Conservation (phyloP, 2,329 filamentous ascomycete genomes). For the Fusarium sp. region DNA sequence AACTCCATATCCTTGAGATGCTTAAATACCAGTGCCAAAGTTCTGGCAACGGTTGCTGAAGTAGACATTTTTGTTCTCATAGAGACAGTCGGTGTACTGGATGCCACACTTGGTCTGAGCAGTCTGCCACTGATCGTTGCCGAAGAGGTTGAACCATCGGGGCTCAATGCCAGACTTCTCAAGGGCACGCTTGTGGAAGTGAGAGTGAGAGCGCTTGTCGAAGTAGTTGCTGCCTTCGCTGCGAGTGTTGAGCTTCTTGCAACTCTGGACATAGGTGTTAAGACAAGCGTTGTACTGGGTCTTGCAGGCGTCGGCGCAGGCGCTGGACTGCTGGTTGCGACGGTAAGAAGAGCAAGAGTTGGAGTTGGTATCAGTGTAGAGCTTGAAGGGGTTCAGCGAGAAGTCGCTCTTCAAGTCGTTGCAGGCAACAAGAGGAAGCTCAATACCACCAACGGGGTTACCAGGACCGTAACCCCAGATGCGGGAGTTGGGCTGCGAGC, state of each 20-base stretch:
- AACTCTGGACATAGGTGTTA: slow-evolving; percentile 61
- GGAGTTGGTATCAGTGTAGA: slow-evolving; percentile 59
- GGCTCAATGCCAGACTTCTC: slow-evolving; percentile 43
- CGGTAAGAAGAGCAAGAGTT: slow-evolving; percentile 58
- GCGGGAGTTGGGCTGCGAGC: slow-evolving; percentile 64
- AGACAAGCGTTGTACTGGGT: slow-evolving; percentile 62
- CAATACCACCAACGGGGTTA: slow-evolving; percentile 64
- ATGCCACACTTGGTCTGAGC: slow-evolving; percentile 57
- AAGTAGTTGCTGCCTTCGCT: slow-evolving; percentile 31
- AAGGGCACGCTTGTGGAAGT: slow-evolving; percentile 42
- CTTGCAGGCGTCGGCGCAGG: slow-evolving; percentile 65
- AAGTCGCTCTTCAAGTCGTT: slow-evolving; percentile 62
- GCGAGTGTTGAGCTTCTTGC: slow-evolving; percentile 50
- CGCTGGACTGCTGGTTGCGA: slow-evolving; percentile 51
- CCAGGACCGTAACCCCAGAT: slow-evolving; percentile 75
- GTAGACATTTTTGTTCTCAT: slow-evolving; percentile 54
- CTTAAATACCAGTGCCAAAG: slow-evolving; percentile 47
- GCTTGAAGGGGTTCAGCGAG: slow-evolving; percentile 60
- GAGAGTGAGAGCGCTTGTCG: slow-evolving; percentile 35
- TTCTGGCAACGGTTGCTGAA: slow-evolving; percentile 54
- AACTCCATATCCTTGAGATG: background rate
- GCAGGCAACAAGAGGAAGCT: slow-evolving; percentile 64
- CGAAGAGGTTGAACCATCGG: slow-evolving; percentile 44
- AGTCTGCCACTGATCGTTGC: slow-evolving; percentile 49
- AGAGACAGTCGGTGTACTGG: slow-evolving; percentile 62